Base-by-base conservation (phyloP, 495 filamentous ascomycete species). In the Bacidia gigantensis region DNA sequence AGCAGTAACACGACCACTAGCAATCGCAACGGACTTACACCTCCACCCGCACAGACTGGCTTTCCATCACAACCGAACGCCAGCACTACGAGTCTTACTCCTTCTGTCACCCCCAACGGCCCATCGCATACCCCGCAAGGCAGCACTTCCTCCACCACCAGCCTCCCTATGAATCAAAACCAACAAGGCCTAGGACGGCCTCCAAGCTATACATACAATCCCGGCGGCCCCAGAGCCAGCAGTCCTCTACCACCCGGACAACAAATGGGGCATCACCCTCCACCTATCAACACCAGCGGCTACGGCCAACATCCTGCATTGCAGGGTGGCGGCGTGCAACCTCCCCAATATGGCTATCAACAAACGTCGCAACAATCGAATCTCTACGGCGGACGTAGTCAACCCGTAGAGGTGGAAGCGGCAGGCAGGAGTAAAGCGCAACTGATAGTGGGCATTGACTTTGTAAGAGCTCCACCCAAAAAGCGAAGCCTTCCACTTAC, bases 371-470 rank as follows among this genome's bases (percentile, higher is more conserved):
- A 58, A 59, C 64, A 59, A 55, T 60, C 50, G 20, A 60, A 55
- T 42, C 55, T 71, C 59, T 79, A 78, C 60, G 64, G 66, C 14
- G 64, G 69, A 32, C 73, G 75, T 55, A 71, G 74, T 52, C 70
- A 76, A 46, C 78, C 78, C 49, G 84, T 82, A 32, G 93, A 96
- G 65, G 84, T 95, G 22, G 89, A 95, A 59, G 88, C 85, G 24
- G 83, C 80, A 50, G 86, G 84, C 60, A 76, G 86, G 45, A 79
- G 72, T 57, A 83, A 82, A 65, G 76, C 81, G 25, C 79, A 82
- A 62, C 66, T 84, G 51, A 84, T 84, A 60, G 81, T 84, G 11
- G 81, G 81, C 58, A 84, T 84, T 62, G 81, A 84, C 56, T 84
- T 84, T 54, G 66, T 70, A 56, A 68, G 56, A 54, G n/a, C n/a